Evolutionary conservation across 345 rosid genomes (phyloP).

Genomic region (Erysimum cheiranthoides): DNA sequence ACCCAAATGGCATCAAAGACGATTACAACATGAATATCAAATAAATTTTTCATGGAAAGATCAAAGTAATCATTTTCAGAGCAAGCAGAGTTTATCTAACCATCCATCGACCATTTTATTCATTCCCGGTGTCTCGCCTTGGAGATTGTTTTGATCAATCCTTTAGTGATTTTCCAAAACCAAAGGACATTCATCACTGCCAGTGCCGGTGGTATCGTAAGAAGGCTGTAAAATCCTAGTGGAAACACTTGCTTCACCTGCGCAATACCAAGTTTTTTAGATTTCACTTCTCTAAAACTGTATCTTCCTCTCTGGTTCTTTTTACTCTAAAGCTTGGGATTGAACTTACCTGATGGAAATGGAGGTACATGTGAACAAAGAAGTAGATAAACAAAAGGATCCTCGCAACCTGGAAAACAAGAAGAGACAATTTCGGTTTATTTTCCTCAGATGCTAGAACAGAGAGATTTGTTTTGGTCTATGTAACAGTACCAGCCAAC

Average conservation of each 20-base stretch:
- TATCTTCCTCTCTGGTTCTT: not conserved
- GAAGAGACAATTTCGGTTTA: not conserved
- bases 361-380: constrained; percentile 61
- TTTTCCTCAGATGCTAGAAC: not conserved
- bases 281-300: not conserved
- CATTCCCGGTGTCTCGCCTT: constrained; percentile 61
- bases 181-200: constrained; percentile 66
- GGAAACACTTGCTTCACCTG: constrained; percentile 77
- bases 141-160: constrained; percentile 70
- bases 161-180: constrained; percentile 84
- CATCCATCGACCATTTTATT: constrained; percentile 38
- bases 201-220: constrained; percentile 55
- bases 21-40: constrained; percentile 29
- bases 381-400: constrained; percentile 69
- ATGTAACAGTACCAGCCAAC: constrained; percentile 77
- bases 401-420: constrained; percentile 68
- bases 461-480: not conserved
- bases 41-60: constrained; percentile 8
- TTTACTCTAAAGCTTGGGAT: constrained; percentile 6
- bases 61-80: constrained; percentile 19
- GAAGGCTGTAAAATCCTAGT: constrained; percentile 74
- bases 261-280: not conserved
- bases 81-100: constrained; percentile 30
- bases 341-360: constrained; percentile 74
- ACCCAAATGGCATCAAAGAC: constrained; percentile 23